Evolutionary conservation across 192 early-diverging fungal genomes (phyloP).

Genomic region (Linnemannia zychae): DNA sequence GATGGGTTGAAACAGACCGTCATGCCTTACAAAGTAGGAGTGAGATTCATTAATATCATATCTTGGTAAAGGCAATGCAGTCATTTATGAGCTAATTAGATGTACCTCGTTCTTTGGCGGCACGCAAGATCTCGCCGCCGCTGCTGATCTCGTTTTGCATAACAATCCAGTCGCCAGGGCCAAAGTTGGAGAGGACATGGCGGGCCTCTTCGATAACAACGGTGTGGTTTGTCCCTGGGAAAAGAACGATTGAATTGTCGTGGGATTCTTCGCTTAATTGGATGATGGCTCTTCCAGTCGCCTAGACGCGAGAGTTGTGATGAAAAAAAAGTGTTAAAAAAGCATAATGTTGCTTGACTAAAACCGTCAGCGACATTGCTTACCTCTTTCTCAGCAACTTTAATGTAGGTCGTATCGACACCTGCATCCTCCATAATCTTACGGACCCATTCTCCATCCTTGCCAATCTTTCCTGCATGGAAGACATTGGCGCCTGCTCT

Average conservation of each 20-base stretch:
- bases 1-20: constrained; percentile 89
- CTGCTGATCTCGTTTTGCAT: constrained; percentile 91
- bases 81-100: background rate
- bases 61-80: no score
- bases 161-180: constrained; percentile 80
- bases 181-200: constrained; percentile 67
- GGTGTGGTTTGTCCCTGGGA: constrained; percentile 81
- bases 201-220: constrained; percentile 64
- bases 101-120: constrained; percentile 67
- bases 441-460: constrained; percentile 84
- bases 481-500: constrained; percentile 77
- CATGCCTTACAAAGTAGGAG: constrained; percentile 60
- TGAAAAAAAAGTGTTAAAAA: background rate
- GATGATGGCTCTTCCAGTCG: constrained; percentile 89
- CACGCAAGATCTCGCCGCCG: constrained; percentile 72
- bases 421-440: constrained; percentile 73
- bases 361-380: background rate
- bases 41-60: background rate
- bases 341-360: background rate
- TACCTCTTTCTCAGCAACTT: constrained; percentile 65
- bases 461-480: constrained; percentile 86
- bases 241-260: constrained; percentile 92
- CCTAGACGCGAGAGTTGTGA: constrained; percentile 30
- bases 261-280: constrained; percentile 77
- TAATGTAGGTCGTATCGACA: constrained; percentile 75